A percentile compares a stretch with the other conserved stretches of the same genome.
Evolutionary conservation across 2,329 filamentous ascomycete genomes (phyloP).

Genomic region (Aspergillus novofumigatus): DNA sequence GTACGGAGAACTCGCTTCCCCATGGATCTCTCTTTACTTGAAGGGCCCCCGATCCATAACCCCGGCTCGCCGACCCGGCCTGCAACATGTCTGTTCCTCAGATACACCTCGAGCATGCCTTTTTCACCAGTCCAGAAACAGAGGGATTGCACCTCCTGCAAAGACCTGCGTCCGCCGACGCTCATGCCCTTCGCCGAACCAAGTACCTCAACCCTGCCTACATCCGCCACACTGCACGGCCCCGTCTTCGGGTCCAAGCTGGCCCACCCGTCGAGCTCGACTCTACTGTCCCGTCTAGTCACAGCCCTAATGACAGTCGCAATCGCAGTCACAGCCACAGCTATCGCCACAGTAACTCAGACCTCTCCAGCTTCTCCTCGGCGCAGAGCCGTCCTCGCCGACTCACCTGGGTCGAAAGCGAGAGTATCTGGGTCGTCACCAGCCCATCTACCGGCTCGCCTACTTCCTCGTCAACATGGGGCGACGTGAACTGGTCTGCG

Average conservation of each 20-base stretch:
- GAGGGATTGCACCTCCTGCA: slow-evolving; percentile 7
- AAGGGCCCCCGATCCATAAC: slow-evolving; percentile 30
- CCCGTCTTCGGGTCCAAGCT: not conserved
- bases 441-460: not conserved
- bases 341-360: not conserved
- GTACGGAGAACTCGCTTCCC: not conserved
- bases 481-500: not conserved
- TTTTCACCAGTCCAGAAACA: not conserved
- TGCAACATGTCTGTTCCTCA: slow-evolving; percentile 4
- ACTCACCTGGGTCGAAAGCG: slow-evolving; percentile 29
- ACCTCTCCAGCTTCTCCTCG: slow-evolving; percentile 2
- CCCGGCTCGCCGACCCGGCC: slow-evolving; percentile 8
- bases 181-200: slow-evolving; percentile 1
- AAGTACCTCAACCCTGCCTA: not conserved
- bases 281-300: not conserved
- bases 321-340: not conserved
- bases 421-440: slow-evolving; percentile 26
- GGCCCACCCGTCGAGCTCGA: not conserved
- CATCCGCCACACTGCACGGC: not conserved
- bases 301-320: not conserved
- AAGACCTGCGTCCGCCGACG: slow-evolving; percentile 15
- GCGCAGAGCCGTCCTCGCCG: slow-evolving; percentile 6
- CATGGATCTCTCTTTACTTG: slow-evolving; percentile 34
- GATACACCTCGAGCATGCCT: slow-evolving; percentile 8
- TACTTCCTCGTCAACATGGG: not conserved